These are phyloP conservation scores for Artemisia annua DNA, from an alignment of 129 eudicot genomes.

Conservation along the genomic window DNA sequence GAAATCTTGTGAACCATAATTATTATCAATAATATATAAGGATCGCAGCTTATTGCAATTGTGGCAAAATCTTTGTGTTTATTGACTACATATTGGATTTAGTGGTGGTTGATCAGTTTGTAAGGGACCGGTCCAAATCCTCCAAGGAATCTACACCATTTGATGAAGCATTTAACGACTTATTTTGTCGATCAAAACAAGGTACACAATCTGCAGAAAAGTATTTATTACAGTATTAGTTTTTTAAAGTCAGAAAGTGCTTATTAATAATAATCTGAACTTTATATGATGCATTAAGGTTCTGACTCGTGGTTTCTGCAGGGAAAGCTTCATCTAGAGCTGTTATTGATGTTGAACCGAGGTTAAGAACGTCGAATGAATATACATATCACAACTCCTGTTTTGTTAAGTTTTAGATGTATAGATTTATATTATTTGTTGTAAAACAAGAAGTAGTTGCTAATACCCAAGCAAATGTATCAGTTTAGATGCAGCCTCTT, in stretches of 20 bases:
- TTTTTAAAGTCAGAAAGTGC: too few species aligned
- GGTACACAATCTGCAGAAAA: slow-evolving; percentile 40
- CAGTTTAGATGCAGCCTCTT: background rate
- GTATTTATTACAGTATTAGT: too few species aligned
- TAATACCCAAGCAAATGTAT: slow-evolving; percentile 1
- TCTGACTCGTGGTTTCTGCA: slow-evolving; percentile 9
- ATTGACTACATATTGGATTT: slow-evolving; percentile 14
- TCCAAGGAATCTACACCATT: slow-evolving; percentile 53
- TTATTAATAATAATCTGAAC: background rate
- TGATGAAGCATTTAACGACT: slow-evolving; percentile 54
- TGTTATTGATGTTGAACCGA: slow-evolving; percentile 83
- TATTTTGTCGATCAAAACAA: slow-evolving; percentile 55
- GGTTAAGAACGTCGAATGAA: slow-evolving; percentile 61
- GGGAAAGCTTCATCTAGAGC: slow-evolving; percentile 54
- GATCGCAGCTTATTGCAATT: background rate
- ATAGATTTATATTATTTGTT: slow-evolving; percentile 27
- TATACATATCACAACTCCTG: slow-evolving; percentile 8
- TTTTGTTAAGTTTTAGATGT: slow-evolving; percentile 17
- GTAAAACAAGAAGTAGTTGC: slow-evolving; percentile 21
- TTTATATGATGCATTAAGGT: background rate
- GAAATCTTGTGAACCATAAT: too few species aligned
- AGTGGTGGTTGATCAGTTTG: slow-evolving; percentile 52
- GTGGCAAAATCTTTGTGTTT: slow-evolving; percentile 16
- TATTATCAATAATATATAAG: background rate
- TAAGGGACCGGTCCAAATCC: slow-evolving; percentile 57